Conservation (phyloP, 768 basidiomycete genomes). For the Trametes elegans region DNA sequence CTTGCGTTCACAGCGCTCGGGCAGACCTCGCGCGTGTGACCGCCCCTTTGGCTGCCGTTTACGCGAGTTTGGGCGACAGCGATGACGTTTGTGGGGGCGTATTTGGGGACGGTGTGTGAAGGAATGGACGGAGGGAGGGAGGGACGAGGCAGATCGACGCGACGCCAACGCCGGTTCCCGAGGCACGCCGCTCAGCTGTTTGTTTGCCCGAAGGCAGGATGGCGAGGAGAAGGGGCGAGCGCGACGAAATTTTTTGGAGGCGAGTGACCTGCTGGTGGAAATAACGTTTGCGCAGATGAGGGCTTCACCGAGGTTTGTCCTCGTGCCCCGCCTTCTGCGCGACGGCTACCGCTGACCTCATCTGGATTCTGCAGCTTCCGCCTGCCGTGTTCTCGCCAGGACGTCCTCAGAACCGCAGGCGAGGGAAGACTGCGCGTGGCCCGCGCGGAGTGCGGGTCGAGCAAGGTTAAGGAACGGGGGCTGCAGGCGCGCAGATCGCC, state of each 20-base stretch:
- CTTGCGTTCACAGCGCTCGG: background rate
- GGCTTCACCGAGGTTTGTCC: constrained; percentile 7
- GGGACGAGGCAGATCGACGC: constrained; percentile 7
- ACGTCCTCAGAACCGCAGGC: background rate
- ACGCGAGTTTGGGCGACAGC: background rate
- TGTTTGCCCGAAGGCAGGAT: background rate
- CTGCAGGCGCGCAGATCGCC: constrained; percentile 4
- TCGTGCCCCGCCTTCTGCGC: background rate
- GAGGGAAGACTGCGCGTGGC: background rate
- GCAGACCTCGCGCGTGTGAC: constrained; percentile 1
- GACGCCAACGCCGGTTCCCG: background rate
- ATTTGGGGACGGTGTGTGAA: constrained; percentile 8
- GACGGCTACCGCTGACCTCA: background rate
- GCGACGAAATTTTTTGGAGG: background rate
- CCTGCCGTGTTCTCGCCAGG: background rate
- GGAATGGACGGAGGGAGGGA: constrained; percentile 5
- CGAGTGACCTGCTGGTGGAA: constrained; percentile 2
- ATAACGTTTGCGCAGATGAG: constrained; percentile 8
- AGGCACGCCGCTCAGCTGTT: constrained; percentile 4
- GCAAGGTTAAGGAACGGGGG: constrained; percentile 1
- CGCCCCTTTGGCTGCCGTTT: background rate
- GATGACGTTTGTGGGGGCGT: constrained; percentile 8
- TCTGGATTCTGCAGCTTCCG: background rate
- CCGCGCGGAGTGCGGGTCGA: background rate
- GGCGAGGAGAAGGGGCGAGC: background rate